Evolutionary conservation across 768 basidiomycete genomes (phyloP).

Genomic region (Tulasnella sp.): DNA sequence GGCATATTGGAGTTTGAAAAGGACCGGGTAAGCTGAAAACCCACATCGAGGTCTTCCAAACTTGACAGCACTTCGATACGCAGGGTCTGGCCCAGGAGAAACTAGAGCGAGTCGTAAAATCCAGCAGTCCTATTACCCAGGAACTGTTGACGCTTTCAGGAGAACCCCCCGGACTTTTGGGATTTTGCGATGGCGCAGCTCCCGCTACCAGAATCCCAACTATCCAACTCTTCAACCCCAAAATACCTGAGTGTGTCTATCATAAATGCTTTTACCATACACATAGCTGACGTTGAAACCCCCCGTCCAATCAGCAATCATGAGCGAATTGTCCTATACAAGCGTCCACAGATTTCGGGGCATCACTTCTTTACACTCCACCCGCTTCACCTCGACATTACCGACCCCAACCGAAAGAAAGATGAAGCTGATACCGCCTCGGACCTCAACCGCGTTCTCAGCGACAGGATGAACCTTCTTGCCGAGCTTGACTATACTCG

Average conservation of each 20-base stretch:
- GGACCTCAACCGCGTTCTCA: conserved; percentile 28
- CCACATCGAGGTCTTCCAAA: neutral
- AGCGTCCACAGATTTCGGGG: conserved; percentile 45
- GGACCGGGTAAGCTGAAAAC: neutral
- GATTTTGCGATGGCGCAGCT: neutral
- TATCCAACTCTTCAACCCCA: neutral
- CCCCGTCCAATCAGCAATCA: neutral
- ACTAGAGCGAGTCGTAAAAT: neutral
- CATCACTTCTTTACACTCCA: conserved; percentile 59
- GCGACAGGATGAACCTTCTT: conserved; percentile 14
- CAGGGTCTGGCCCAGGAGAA: neutral
- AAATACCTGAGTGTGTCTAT: neutral
- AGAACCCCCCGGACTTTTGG: neutral
- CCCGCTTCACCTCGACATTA: conserved; percentile 30
- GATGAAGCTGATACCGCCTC: conserved; percentile 24
- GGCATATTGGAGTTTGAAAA: neutral
- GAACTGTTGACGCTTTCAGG: neutral
- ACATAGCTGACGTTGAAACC: neutral
- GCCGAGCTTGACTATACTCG: conserved; percentile 21
- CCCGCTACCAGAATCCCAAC: neutral
- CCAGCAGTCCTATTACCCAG: neutral
- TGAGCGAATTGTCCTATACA: conserved; percentile 41
- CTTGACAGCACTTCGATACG: neutral
- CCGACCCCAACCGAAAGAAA: neutral
- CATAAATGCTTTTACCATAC: neutral